These are phyloP conservation scores for Croton laevigatus DNA, from an alignment of 441 rosid species.

Conservation along the genomic window DNA sequence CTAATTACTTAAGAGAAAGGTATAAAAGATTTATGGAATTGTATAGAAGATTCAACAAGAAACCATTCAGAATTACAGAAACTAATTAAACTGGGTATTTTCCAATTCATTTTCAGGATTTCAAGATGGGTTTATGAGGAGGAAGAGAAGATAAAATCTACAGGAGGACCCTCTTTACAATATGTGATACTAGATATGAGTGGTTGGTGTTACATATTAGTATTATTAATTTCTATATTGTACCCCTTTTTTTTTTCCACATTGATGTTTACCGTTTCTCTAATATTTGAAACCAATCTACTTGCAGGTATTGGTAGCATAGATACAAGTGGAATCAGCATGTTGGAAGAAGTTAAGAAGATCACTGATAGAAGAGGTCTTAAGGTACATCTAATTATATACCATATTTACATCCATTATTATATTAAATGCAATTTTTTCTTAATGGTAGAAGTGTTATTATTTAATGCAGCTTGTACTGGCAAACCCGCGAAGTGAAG, in stretches of 20 bases:
- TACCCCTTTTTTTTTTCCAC: no score
- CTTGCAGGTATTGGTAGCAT: conserved; percentile 79
- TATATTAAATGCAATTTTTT: neutral
- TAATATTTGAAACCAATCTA: neutral
- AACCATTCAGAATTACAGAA: neutral
- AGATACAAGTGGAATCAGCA: conserved; percentile 92
- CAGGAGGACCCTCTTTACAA: conserved; percentile 49
- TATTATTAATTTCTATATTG: neutral
- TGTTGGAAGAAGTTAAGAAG: conserved; percentile 78
- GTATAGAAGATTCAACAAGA: neutral
- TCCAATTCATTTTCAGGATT: conserved; percentile 39
- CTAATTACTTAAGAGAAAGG: conserved; percentile 90
- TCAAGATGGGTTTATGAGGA: conserved; percentile 84
- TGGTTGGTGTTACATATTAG: conserved; percentile 34
- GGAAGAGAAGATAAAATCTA: conserved; percentile 63
- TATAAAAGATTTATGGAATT: conserved; percentile 8
- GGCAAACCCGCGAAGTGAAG: conserved; percentile 90
- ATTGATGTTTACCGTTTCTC: neutral
- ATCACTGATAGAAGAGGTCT: conserved; percentile 52
- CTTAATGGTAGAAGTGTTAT: neutral
- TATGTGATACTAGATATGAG: conserved; percentile 70
- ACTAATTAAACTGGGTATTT: neutral
- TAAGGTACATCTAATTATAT: conserved; percentile 41
- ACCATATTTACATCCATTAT: neutral
- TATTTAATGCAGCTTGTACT: conserved; percentile 50